Conservation (phyloP, 805 yeast species). For the Ogataea methanolica region DNA sequence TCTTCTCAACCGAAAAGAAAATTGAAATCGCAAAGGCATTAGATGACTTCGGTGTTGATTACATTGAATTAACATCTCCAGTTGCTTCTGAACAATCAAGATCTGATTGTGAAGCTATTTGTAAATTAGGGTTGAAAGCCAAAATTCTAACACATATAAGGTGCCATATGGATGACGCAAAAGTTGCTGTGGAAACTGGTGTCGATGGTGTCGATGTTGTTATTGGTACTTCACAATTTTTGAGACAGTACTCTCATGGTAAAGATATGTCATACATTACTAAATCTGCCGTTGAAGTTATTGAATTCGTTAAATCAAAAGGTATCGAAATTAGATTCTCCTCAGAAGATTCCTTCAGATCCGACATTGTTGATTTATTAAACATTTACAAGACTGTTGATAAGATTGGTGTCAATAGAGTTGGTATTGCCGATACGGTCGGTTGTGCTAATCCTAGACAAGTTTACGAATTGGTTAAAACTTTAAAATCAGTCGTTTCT, state of each 20-base stretch:
- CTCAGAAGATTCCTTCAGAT: slow-evolving; percentile 96
- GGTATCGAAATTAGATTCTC: slow-evolving; percentile 96
- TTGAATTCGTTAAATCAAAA: slow-evolving; percentile 93
- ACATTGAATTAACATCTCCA: slow-evolving; percentile 95
- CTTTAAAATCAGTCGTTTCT: slow-evolving; percentile 86
- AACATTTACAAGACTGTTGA: slow-evolving; percentile 96
- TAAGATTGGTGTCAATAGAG: slow-evolving; percentile 96
- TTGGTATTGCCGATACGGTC: slow-evolving; percentile 98
- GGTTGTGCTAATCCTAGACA: slow-evolving; percentile 99
- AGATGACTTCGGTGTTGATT: slow-evolving; percentile 97
- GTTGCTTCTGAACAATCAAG: slow-evolving; percentile 95
- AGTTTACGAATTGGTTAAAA: slow-evolving; percentile 93
- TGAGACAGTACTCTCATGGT: slow-evolving; percentile 94
- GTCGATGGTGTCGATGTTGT: slow-evolving; percentile 99
- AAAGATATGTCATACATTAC: slow-evolving; percentile 98
- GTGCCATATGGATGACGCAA: slow-evolving; percentile 99
- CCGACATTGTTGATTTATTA: slow-evolving; percentile 90
- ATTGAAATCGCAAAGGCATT: slow-evolving; percentile 95
- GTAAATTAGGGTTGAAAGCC: slow-evolving; percentile 93
- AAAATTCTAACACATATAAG: slow-evolving; percentile 95
- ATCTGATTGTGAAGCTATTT: slow-evolving; percentile 94
- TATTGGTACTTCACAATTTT: slow-evolving; percentile 93
- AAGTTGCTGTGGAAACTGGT: slow-evolving; percentile 95
- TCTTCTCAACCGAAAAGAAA: slow-evolving; percentile 90
- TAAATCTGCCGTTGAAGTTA: slow-evolving; percentile 92